These are phyloP conservation scores for Hyphopichia pseudoburtonii DNA, from an alignment of 1,139 yeast species.

Conservation along the genomic window DNA sequence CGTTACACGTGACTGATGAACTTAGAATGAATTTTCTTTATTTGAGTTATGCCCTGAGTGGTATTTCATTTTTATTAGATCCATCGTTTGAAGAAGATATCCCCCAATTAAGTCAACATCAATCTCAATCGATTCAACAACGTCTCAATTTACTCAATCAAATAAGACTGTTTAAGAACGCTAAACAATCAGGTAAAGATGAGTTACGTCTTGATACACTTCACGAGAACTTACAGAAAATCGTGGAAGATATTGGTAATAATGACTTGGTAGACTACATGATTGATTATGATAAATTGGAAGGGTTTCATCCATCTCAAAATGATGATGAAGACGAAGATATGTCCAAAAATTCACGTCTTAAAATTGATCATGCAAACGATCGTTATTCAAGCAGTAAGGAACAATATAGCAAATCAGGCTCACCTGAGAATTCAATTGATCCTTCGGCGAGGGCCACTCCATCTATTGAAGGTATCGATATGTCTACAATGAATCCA, in stretches of 20 bases:
- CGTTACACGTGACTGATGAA: constrained; percentile 41
- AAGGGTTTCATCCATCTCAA: constrained; percentile 13
- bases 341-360: constrained; percentile 6
- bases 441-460: constrained; percentile 38
- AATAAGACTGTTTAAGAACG: constrained; percentile 23
- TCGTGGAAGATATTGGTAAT: constrained; percentile 39
- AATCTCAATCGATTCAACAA: constrained; percentile 35
- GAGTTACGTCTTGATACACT: constrained; percentile 29
- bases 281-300: constrained; percentile 17
- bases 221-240: constrained; percentile 37
- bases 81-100: constrained; percentile 56
- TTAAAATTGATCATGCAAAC: not conserved
- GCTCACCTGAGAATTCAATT: constrained; percentile 19
- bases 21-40: constrained; percentile 56
- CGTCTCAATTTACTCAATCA: constrained; percentile 33
- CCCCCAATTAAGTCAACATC: constrained; percentile 35
- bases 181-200: constrained; percentile 17
- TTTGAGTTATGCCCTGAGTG: constrained; percentile 65
- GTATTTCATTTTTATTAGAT: constrained; percentile 74
- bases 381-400: constrained; percentile 1
- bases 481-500: constrained; percentile 43
- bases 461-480: constrained; percentile 46
- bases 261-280: constrained; percentile 17
- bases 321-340: constrained; percentile 27
- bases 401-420: constrained; percentile 1